Evolutionary conservation across 106 monocot genomes (phyloP).

Genomic region (Chionographis japonica): DNA sequence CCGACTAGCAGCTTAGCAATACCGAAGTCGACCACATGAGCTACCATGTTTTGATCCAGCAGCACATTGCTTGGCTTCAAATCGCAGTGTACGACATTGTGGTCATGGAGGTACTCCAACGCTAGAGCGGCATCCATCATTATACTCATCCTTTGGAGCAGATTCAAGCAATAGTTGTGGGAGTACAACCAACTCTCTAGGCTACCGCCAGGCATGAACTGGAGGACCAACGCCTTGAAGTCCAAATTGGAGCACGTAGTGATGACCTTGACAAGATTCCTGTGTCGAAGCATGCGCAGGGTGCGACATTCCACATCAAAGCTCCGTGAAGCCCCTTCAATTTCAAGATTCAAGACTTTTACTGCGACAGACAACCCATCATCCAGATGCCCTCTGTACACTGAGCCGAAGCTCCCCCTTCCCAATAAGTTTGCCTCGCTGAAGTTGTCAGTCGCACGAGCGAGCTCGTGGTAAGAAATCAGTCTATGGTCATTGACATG

Average conservation of each 20-base stretch:
- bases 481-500: not conserved
- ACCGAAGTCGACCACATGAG: constrained; percentile 14
- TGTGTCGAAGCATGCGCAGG: constrained; percentile 3
- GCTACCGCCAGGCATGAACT: constrained; percentile 15
- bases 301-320: constrained; percentile 13
- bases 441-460: constrained; percentile 13
- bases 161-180: not conserved
- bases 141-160: constrained; percentile 5
- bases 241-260: constrained; percentile 11
- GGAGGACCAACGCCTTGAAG: constrained; percentile 13
- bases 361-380: constrained; percentile 1
- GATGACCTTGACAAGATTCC: constrained; percentile 15
- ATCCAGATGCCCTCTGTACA: constrained; percentile 8
- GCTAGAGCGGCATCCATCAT: constrained; percentile 10
- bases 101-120: constrained; percentile 17
- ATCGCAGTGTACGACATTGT: constrained; percentile 16
- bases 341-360: constrained; percentile 5
- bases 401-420: constrained; percentile 10
- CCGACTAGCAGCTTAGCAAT: constrained; percentile 3
- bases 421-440: constrained; percentile 6
- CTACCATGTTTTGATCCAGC: constrained; percentile 13
- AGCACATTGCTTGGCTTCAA: constrained; percentile 20
- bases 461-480: constrained; percentile 15
- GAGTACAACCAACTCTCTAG: constrained; percentile 5
- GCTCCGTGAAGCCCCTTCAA: not conserved